These are phyloP conservation scores for Tolypocladium guangdongense DNA, from an alignment of 2,329 filamentous ascomycete species.

Conservation along the genomic window DNA sequence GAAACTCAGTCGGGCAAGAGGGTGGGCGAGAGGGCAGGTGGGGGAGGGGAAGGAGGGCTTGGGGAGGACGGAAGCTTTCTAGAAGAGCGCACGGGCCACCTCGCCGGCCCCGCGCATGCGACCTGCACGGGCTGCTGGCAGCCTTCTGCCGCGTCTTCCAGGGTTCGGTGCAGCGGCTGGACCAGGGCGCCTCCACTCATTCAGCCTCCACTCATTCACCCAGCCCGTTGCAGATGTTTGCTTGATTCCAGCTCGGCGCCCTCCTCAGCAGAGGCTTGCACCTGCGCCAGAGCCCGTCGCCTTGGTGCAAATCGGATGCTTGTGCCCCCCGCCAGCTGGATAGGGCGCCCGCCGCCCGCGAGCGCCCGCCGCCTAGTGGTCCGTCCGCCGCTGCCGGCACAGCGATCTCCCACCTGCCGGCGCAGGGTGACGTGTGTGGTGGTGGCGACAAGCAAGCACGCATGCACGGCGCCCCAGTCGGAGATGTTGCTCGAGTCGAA, in stretches of 20 bases:
- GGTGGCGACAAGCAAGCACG: neutral
- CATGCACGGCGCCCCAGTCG: neutral
- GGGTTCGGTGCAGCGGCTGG: neutral
- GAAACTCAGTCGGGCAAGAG: neutral
- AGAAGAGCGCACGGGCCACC: conserved; percentile 14
- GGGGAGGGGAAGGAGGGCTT: neutral
- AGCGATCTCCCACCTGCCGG: neutral
- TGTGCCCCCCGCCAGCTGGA: neutral
- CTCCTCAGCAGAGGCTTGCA: no score
- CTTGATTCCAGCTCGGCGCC: neutral
- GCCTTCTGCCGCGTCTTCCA: neutral
- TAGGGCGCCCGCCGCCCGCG: neutral
- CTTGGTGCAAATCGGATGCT: neutral
- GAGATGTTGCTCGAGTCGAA: neutral
- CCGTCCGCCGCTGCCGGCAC: neutral
- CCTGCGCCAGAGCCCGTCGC: neutral
- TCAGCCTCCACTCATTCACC: neutral
- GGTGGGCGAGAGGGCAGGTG: neutral
- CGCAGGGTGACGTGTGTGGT: neutral
- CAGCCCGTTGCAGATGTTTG: neutral
- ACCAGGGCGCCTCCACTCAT: neutral
- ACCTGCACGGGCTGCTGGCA: no score
- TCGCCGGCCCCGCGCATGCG: neutral
- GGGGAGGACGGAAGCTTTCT: conserved; percentile 13
- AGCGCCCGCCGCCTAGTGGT: neutral